A percentile compares a stretch with the other conserved stretches of the same genome.
phyloP scores from a whole-genome alignment of 805 yeast species.

The Candida morakotiae region DNA sequence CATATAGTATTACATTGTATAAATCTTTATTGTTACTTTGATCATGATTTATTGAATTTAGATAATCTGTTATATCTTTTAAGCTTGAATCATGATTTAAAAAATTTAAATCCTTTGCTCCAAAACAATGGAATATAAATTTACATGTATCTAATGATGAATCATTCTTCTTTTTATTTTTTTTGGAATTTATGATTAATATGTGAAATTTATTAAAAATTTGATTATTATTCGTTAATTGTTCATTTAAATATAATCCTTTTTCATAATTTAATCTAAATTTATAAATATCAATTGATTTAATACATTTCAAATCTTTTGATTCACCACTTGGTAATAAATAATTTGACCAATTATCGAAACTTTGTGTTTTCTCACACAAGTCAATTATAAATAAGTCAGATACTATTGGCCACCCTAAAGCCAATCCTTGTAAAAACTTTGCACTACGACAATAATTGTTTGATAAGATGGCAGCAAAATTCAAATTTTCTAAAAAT shows the following conservation, averaged over 20 bases:
- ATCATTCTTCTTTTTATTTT: constrained; percentile 20
- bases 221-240: constrained; percentile 35
- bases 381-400: constrained; percentile 53
- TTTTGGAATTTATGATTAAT: constrained; percentile 23
- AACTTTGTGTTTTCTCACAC: constrained; percentile 17
- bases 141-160: constrained; percentile 31
- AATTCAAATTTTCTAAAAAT: constrained; percentile 25
- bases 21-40: too few species aligned
- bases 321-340: constrained; percentile 74
- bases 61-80: not conserved
- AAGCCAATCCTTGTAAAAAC: constrained; percentile 69
- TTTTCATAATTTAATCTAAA: constrained; percentile 37
- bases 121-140: constrained; percentile 45
- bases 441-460: constrained; percentile 64
- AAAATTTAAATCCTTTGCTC: constrained; percentile 27
- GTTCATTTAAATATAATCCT: constrained; percentile 31
- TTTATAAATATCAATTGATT: constrained; percentile 45
- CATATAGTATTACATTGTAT: constrained; percentile 12
- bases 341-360: constrained; percentile 47
- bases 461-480: constrained; percentile 65
- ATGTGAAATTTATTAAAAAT: constrained; percentile 30
- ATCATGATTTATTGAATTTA: constrained; percentile 5
- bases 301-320: constrained; percentile 34
- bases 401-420: constrained; percentile 84
- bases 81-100: constrained; percentile 6